phyloP scores from a whole-genome alignment of 345 rosid species.

The Hevea brasiliensis region DNA sequence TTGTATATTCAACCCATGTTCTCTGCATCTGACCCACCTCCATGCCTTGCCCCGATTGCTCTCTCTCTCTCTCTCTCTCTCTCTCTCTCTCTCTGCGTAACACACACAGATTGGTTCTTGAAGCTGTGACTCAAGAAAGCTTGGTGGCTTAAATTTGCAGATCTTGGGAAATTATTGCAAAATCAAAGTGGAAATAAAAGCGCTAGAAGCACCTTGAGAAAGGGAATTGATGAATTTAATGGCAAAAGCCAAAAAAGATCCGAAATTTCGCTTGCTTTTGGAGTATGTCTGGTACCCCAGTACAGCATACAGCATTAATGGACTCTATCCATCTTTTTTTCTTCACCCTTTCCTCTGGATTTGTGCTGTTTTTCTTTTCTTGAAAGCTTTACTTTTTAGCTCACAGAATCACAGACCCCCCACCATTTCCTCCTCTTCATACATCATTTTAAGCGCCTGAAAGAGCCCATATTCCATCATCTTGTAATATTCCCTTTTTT shows the following conservation, averaged over 20 bases:
- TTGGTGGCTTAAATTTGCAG: conserved; percentile 27
- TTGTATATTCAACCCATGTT: conserved; percentile 64
- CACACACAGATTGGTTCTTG: neutral
- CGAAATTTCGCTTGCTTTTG: conserved; percentile 17
- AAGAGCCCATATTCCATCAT: no score
- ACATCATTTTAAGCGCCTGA: neutral
- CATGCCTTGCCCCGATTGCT: conserved; percentile 36
- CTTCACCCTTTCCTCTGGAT: conserved; percentile 24
- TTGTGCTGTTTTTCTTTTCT: conserved; percentile 20
- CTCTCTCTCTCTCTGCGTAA: conserved; percentile 11
- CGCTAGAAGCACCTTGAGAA: conserved; percentile 16
- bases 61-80: conserved; percentile 15
- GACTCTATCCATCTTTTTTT: neutral
- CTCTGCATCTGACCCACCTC: conserved; percentile 86
- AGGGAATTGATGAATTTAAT: conserved; percentile 36
- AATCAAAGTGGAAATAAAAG: conserved; percentile 18
- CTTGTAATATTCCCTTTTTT: neutral
- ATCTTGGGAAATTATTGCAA: conserved; percentile 30
- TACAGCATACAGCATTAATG: neutral
- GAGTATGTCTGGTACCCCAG: neutral
- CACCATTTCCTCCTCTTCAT: neutral
- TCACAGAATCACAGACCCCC: neutral
- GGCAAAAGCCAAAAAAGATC: conserved; percentile 7
- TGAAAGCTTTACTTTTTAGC: neutral
- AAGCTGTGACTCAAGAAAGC: conserved; percentile 3